These are phyloP conservation scores for Curvularia eragrostidis DNA, from an alignment of 2,329 filamentous ascomycete species.

Conservation along the genomic window DNA sequence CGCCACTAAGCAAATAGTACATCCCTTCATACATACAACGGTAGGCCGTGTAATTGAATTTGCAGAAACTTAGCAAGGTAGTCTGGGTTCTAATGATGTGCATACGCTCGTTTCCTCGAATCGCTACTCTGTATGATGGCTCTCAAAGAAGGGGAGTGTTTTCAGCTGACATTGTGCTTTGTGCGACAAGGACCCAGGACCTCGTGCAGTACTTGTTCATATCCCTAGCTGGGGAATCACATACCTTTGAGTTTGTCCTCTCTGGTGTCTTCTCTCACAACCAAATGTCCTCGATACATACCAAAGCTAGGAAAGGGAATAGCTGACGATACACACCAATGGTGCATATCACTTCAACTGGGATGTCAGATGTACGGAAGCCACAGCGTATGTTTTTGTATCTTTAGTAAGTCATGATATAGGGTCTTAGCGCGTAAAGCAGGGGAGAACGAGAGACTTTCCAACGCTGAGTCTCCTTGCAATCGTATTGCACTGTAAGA, in stretches of 20 bases:
- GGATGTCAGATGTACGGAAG: background rate
- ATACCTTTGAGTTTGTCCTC: constrained; percentile 10
- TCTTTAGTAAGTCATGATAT: background rate
- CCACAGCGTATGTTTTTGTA: background rate
- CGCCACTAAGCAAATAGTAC: constrained; percentile 21
- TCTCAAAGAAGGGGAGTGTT: constrained; percentile 9
- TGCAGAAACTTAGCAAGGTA: constrained; percentile 3
- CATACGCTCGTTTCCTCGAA: constrained; percentile 7
- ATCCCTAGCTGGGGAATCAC: constrained; percentile 6
- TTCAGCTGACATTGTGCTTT: constrained; percentile 3
- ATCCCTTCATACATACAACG: constrained; percentile 11
- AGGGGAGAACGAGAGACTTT: background rate
- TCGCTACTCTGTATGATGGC: constrained; percentile 2
- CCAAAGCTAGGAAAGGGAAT: background rate
- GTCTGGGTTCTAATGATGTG: constrained; percentile 4
- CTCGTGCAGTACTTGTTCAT: constrained; percentile 8
- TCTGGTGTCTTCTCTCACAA: background rate
- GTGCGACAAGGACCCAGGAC: background rate
- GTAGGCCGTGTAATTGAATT: constrained; percentile 17
- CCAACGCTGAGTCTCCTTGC: background rate
- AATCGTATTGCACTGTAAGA: background rate
- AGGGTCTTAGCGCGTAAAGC: background rate
- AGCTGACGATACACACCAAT: background rate
- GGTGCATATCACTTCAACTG: background rate
- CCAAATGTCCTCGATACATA: background rate